Evolutionary conservation across 192 early-diverging fungal genomes (phyloP).

Genomic region (Umbelopsis sp.): DNA sequence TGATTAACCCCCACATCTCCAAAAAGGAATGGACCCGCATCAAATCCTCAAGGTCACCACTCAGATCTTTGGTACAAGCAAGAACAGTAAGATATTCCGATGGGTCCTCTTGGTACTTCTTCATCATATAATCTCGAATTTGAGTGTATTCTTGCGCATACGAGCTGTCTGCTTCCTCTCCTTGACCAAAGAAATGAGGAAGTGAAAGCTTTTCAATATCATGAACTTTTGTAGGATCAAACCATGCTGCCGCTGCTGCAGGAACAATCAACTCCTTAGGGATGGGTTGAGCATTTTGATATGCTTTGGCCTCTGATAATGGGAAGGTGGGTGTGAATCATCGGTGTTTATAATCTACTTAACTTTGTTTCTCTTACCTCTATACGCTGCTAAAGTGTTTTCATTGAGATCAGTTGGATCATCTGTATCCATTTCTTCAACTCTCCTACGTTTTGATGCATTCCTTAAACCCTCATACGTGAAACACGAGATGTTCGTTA

Average conservation of each 20-base stretch:
- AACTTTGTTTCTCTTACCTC: background rate
- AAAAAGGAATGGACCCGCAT: constrained; percentile 95
- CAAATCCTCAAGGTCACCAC: constrained; percentile 92
- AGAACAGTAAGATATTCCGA: constrained; percentile 93
- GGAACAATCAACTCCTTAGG: constrained; percentile 20
- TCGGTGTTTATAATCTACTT: background rate
- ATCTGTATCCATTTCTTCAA: constrained; percentile 4
- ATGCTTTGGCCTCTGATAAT: constrained; percentile 6
- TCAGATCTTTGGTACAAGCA: constrained; percentile 89
- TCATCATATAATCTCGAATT: constrained; percentile 93
- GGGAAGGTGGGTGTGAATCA: background rate
- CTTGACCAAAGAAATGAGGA: constrained; percentile 92
- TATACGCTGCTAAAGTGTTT: background rate
- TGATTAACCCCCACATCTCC: constrained; percentile 95
- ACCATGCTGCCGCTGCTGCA: constrained; percentile 72
- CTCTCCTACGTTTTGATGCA: background rate
- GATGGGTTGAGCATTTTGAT: constrained; percentile 17
- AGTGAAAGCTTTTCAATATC: constrained; percentile 83
- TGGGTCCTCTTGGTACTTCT: constrained; percentile 92
- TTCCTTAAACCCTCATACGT: background rate
- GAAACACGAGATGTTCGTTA: constrained; percentile 59
- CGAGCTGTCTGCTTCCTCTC: constrained; percentile 86
- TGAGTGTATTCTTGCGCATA: constrained; percentile 74
- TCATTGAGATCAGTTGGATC: background rate
- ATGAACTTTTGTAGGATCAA: constrained; percentile 72